Base-by-base conservation (phyloP, 805 yeast genomes). In the Ogataea nitratoaversa region DNA sequence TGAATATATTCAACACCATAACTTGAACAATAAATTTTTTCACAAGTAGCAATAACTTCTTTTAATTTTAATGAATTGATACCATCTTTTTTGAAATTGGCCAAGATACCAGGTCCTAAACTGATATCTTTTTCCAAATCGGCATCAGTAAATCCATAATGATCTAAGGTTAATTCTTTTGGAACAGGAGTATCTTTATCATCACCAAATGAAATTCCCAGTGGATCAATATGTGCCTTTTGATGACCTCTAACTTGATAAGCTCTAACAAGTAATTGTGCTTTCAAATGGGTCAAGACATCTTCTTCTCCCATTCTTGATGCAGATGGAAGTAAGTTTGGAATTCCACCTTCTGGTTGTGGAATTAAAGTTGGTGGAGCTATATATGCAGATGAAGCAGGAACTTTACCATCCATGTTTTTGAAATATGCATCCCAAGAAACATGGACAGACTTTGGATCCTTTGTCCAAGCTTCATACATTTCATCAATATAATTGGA, bases 181-280 rank as follows among this genome's bases (percentile, higher is more conserved):
- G 99, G 97, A 33, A 74, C 48, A 14, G 73, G 69, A 38, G 67
- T 63, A 11, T 60, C 48, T 30, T 51, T 51, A 56, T 77, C 78
- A 57, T 79, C 85, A 53, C 93, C 97, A 60, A 81, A 86, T 16
- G 90, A 79, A 58, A 91, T 84, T 28, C 84, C 91, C 59, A 93
- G 72, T n/a, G 99, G 99, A 66, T 93, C 99, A 47, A 89, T 82
- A 55, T 81, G 83, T 34, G 98, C 97, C 71, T 86, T 87, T 65
- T 82, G 84, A 66, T 93, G 99, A 52, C 99, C 99, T 67, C 98
- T 82, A 38, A 93, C 99, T 72, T 93, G 99, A 70, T 90, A 93
- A 23, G 99, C 99, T 66, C 99, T 85, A 48, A 95, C 97, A 56
- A 93, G 75, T 54, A 93, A 78, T 74, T 93, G 99, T 14, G 89